Conservation (phyloP, 768 basidiomycete species). For the Termitomyces sp. region DNA sequence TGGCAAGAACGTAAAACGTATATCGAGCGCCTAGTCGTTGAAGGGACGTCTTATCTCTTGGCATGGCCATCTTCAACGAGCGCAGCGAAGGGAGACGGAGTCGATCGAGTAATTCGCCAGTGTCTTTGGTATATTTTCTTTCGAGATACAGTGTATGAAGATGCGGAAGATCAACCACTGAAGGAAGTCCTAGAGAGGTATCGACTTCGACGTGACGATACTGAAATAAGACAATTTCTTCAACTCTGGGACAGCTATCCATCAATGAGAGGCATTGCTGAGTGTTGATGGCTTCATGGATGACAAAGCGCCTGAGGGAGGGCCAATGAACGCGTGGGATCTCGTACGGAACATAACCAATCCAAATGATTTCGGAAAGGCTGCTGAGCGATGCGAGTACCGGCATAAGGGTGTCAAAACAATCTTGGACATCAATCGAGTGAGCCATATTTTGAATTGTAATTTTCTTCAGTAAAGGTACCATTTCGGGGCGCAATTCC, state of each 20-base stretch:
- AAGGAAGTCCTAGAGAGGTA: not conserved
- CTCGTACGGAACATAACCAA: no score
- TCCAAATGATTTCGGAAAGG: no score
- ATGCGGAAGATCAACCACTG: not conserved
- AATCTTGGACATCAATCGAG: no score
- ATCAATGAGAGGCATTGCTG: not conserved
- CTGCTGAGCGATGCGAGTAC: no score
- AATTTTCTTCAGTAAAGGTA: no score
- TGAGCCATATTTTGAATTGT: no score
- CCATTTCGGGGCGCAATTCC: no score
- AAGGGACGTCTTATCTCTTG: not conserved
- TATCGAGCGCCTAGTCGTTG: not conserved
- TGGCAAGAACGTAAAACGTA: no score
- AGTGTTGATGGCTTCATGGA: no score
- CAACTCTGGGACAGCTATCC: not conserved
- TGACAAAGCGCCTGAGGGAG: no score
- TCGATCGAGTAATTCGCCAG: not conserved
- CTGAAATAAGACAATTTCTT: not conserved
- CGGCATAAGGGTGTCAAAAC: no score
- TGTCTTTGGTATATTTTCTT: not conserved
- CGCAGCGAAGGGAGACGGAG: not conserved
- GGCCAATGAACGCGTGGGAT: no score
- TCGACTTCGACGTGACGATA: not conserved
- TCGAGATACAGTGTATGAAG: not conserved
- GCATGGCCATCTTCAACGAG: not conserved